These are phyloP conservation scores for Galerina sulciceps DNA, from an alignment of 768 basidiomycete species.

Conservation along the genomic window DNA sequence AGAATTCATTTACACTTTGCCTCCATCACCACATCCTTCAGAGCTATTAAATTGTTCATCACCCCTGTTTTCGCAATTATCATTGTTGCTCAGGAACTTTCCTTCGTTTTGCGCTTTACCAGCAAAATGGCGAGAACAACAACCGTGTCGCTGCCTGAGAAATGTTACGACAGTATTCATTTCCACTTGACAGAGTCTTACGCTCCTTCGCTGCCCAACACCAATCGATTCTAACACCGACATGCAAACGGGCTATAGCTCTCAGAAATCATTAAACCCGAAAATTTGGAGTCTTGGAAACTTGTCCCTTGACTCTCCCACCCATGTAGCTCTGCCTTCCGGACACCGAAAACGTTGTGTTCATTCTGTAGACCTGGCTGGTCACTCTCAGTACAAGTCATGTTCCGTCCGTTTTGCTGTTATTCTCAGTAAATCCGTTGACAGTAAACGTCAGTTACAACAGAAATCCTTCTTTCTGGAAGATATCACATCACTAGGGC, in stretches of 20 bases:
- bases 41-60: too few relatives aligned
- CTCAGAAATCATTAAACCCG: too few relatives aligned
- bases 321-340: too few relatives aligned
- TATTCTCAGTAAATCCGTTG: constrained; percentile 26
- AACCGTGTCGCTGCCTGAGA: constrained; percentile 29
- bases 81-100: constrained; percentile 35
- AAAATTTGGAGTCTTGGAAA: too few relatives aligned
- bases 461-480: constrained; percentile 34
- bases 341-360: too few relatives aligned
- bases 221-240: constrained; percentile 28
- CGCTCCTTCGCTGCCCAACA: constrained; percentile 24
- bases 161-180: constrained; percentile 32
- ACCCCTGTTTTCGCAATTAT: too few relatives aligned
- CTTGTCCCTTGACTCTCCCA: too few relatives aligned
- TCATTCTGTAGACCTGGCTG: too few relatives aligned
- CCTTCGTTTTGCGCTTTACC: constrained; percentile 34
- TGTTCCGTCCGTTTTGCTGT: too few relatives aligned
- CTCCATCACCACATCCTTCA: background rate
- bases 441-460: constrained; percentile 32
- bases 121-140: constrained; percentile 39
- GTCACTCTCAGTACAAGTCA: too few relatives aligned
- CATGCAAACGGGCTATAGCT: constrained; percentile 28
- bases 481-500: constrained; percentile 28
- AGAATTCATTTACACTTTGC: constrained; percentile 36
- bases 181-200: constrained; percentile 35